Evolutionary conservation across 164 flowering plant genomes (phyloP), one percentile per base, ranked within the genome.

Genomic region (Piper betle): DNA sequence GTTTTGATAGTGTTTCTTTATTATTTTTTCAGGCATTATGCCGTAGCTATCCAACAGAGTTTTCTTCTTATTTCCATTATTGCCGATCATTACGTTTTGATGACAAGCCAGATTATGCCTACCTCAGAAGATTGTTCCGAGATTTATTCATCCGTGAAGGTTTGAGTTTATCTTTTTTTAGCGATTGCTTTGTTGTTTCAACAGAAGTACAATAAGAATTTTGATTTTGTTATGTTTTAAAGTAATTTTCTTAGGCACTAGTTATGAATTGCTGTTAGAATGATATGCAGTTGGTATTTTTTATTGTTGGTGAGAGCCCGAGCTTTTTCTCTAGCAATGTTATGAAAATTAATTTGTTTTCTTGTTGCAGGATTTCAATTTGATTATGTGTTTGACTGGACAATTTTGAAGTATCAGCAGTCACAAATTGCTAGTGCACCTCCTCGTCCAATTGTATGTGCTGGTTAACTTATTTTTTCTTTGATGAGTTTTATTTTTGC

Each of bases 101-200:
- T 72, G 99, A 93, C 73, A 93, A 88, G 69, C 97, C 99, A 65
- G 99, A 93, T 70, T 93, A 88, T 77, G 82, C 92, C 42, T 93
- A 93, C 73, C 69, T 93, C 66, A 93, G 88, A 77, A 80, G 97
- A 74, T 80, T 93, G 42, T 88, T 93, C 70, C 94, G 96, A 55
- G 98, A 93, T 72, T 94, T 90, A 62, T 93, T 93, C 56, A 93
- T 90, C 60, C 96, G 91, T 61, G 98, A 93, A 93, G 98, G 98
- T 93, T 53, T 39, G 3, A 10, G 9, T 46, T 2, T 46, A 46
- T 46, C 12, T 15, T 46, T 46, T 46, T 46, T 46, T 46, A 46
- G 15, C 15, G 50, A 12, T 6, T 46, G 50, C 50, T 42, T 42
- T 42, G 46, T 10, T 42, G 46, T 15, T 25, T 25, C 33, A 25